phyloP scores from a whole-genome alignment of 139 green algal species.

The Coccomyxa sp. region DNA sequence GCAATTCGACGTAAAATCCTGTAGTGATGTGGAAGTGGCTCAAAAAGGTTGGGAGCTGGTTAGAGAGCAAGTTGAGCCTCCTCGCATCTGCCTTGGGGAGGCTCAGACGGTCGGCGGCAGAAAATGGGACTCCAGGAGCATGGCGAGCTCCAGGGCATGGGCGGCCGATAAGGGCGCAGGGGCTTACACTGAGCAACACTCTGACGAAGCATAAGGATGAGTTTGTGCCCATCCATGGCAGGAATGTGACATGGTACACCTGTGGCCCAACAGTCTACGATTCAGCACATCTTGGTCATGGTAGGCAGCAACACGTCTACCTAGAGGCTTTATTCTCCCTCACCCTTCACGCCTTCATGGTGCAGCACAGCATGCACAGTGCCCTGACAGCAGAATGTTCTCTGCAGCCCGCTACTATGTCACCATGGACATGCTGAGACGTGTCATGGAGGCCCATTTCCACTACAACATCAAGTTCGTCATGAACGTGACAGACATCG shows the following conservation, averaged over 20 bases:
- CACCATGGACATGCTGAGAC: constrained; percentile 95
- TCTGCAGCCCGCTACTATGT: constrained; percentile 85
- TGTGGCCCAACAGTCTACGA: constrained; percentile 98
- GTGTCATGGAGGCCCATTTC: constrained; percentile 94
- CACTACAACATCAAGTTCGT: constrained; percentile 84
- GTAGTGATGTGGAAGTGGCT: too few relatives aligned
- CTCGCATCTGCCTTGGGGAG: too few relatives aligned
- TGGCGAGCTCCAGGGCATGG: neutral
- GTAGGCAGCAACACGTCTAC: neutral
- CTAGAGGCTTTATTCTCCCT: too few relatives aligned
- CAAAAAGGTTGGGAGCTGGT: too few relatives aligned
- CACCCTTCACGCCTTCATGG: too few relatives aligned
- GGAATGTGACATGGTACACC: constrained; percentile 88
- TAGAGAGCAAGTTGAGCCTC: too few relatives aligned
- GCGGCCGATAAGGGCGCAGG: neutral
- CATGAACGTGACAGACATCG: constrained; percentile 99
- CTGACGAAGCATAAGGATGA: constrained; percentile 78
- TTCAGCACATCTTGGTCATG: constrained; percentile 71
- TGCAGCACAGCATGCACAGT: too few relatives aligned
- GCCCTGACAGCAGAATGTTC: too few relatives aligned
- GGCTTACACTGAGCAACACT: constrained; percentile 72
- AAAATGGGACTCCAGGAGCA: too few relatives aligned
- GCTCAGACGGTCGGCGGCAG: too few relatives aligned
- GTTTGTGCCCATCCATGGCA: constrained; percentile 60
- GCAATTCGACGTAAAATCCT: too few relatives aligned